Conservation (phyloP, 495 filamentous ascomycete genomes). For the Melanomma pulvis-pyrius region DNA sequence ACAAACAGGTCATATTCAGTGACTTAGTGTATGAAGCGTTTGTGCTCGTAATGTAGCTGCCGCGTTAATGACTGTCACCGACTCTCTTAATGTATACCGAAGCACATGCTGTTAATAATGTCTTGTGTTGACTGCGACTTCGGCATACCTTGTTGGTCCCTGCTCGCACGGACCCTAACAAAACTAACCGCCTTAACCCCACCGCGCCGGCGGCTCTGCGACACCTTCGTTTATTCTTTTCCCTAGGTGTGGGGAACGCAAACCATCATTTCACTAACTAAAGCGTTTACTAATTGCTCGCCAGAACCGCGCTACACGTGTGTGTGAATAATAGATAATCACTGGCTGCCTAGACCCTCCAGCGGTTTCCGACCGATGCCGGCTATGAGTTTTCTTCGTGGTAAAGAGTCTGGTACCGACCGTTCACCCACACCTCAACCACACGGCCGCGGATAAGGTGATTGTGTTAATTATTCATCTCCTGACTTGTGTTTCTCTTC, state of each 20-base stretch:
- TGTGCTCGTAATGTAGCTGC: too few relatives aligned
- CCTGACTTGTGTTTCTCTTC: neutral
- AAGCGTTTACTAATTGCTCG: slow-evolving; percentile 16
- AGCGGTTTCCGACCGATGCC: slow-evolving; percentile 10
- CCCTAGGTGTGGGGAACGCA: slow-evolving; percentile 11
- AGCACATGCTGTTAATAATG: too few relatives aligned
- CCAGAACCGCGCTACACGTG: neutral
- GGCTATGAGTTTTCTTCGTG: neutral
- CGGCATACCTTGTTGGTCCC: neutral
- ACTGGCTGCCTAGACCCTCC: neutral
- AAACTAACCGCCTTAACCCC: neutral
- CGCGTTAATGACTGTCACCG: too few relatives aligned
- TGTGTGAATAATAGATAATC: slow-evolving; percentile 10
- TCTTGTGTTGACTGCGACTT: neutral
- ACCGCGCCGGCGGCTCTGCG: slow-evolving; percentile 24
- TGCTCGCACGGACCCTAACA: neutral
- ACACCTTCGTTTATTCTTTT: slow-evolving; percentile 23
- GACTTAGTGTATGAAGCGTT: too few relatives aligned
- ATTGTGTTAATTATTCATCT: slow-evolving; percentile 11
- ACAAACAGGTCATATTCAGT: too few relatives aligned
- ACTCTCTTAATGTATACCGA: too few relatives aligned
- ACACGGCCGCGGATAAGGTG: slow-evolving; percentile 23
- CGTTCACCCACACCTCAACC: neutral
- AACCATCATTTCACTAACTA: too few relatives aligned
- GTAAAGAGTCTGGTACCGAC: neutral